These are phyloP conservation scores for Globisporangium camurandrum DNA, from an alignment of 352 stramenopile genomes.

Conservation along the genomic window DNA sequence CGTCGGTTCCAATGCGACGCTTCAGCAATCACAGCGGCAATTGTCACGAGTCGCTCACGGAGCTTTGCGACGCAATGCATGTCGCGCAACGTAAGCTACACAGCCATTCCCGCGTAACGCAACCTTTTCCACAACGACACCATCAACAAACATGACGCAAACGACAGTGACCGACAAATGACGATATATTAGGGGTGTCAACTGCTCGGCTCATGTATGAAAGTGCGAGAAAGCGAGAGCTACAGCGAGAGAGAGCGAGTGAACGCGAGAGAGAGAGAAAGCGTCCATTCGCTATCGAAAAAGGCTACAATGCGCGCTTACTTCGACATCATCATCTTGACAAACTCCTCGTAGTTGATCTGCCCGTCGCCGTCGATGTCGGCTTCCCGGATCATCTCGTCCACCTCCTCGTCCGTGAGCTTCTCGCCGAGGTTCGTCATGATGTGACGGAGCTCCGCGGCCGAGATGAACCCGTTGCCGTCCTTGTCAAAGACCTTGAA, in stretches of 20 bases:
- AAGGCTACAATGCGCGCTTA: conserved; percentile 38
- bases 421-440: conserved; percentile 99
- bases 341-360: conserved; percentile 99
- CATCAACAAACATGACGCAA: background rate
- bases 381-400: conserved; percentile 99
- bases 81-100: too few species aligned
- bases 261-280: background rate
- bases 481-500: conserved; percentile 99
- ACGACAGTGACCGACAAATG: background rate
- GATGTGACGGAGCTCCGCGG: conserved; percentile 96
- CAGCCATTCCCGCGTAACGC: too few species aligned
- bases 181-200: background rate
- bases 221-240: background rate
- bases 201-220: too few species aligned
- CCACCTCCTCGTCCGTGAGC: conserved; percentile 97
- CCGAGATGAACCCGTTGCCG: conserved; percentile 98
- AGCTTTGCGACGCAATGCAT: too few species aligned
- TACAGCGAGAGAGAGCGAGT: background rate
- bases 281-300: background rate
- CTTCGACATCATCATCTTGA: conserved; percentile 99
- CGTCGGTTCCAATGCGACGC: too few species aligned
- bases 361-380: conserved; percentile 98
- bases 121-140: too few species aligned
- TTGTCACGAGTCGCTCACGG: too few species aligned
- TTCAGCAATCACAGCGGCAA: too few species aligned